Percentiles rank a stretch among this genome's conserved stretches.
Evolutionary conservation across 805 yeast species (phyloP).

Genomic region (Barnettozyma botsteinii): DNA sequence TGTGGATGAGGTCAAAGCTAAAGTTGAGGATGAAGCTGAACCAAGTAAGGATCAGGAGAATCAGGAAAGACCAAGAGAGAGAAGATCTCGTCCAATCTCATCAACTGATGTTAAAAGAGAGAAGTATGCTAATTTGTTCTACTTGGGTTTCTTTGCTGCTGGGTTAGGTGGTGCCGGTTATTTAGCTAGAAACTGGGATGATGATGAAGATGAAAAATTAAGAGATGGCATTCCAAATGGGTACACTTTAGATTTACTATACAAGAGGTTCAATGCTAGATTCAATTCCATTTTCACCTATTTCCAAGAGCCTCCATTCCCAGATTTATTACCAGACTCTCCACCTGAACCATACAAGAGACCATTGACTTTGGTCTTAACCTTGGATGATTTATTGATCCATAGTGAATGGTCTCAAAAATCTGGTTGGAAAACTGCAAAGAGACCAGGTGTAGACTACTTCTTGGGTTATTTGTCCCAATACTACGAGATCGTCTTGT

Average conservation of each 20-base stretch:
- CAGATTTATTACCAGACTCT: constrained; percentile 84
- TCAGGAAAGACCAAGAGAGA: constrained; percentile 11
- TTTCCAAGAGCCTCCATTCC: constrained; percentile 91
- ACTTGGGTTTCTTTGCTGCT: constrained; percentile 46
- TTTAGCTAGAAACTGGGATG: constrained; percentile 82
- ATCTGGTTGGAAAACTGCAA: constrained; percentile 97
- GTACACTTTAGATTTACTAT: constrained; percentile 56
- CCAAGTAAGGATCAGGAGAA: constrained; percentile 24
- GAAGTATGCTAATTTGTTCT: constrained; percentile 68
- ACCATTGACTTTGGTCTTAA: constrained; percentile 84
- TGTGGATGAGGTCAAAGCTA: constrained; percentile 30
- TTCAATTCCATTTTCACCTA: constrained; percentile 68
- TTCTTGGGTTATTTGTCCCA: constrained; percentile 91
- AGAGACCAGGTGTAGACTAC: constrained; percentile 97
- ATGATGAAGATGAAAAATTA: constrained; percentile 58
- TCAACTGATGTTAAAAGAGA: constrained; percentile 81
- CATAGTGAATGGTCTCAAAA: constrained; percentile 91
- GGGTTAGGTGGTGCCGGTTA: constrained; percentile 56
- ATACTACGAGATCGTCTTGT: constrained; percentile 92
- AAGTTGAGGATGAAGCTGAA: constrained; percentile 8
- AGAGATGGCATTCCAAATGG: constrained; percentile 58
- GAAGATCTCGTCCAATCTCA: constrained; percentile 55
- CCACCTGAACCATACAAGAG: constrained; percentile 90
- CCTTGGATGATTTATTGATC: constrained; percentile 83
- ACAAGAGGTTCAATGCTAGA: constrained; percentile 66